Percentiles rank a stretch among this genome's conserved stretches.
Evolutionary conservation across 2,329 filamentous ascomycete species (phyloP).

Genomic region (Myriosclerotinia curreyana): DNA sequence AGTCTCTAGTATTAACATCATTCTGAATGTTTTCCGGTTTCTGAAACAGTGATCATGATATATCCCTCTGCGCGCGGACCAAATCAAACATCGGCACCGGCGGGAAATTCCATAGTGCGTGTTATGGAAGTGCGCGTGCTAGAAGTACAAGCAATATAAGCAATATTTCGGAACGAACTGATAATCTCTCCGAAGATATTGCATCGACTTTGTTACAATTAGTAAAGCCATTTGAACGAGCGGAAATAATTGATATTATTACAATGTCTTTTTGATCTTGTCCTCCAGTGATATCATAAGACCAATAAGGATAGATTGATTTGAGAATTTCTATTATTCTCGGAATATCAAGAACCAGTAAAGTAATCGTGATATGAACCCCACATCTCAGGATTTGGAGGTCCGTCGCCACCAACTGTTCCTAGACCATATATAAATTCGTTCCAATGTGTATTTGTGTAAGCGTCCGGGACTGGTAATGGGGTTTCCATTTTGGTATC

Average conservation of each 20-base stretch:
- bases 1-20: background rate
- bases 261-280: slow-evolving; percentile 5
- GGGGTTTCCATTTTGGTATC: slow-evolving; percentile 1
- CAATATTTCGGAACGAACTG: no score
- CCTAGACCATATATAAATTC: slow-evolving; percentile 18
- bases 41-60: background rate
- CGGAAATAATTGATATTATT: slow-evolving; percentile 11
- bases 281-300: background rate
- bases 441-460: slow-evolving; percentile 20
- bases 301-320: no score
- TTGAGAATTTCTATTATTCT: background rate
- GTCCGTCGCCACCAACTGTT: background rate
- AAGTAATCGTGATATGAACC: slow-evolving; percentile 15
- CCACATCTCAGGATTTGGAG: slow-evolving; percentile 6
- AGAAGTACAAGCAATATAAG: no score
- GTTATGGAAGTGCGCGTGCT: background rate
- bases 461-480: background rate
- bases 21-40: background rate
- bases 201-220: background rate
- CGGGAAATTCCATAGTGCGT: background rate
- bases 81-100: background rate
- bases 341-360: background rate
- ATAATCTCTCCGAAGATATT: background rate
- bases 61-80: background rate
- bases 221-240: background rate